Percentiles rank a stretch among this genome's conserved stretches.
These are phyloP conservation scores for Wickerhamiella spandovensis DNA, from an alignment of 805 yeast species.

Conservation along the genomic window DNA sequence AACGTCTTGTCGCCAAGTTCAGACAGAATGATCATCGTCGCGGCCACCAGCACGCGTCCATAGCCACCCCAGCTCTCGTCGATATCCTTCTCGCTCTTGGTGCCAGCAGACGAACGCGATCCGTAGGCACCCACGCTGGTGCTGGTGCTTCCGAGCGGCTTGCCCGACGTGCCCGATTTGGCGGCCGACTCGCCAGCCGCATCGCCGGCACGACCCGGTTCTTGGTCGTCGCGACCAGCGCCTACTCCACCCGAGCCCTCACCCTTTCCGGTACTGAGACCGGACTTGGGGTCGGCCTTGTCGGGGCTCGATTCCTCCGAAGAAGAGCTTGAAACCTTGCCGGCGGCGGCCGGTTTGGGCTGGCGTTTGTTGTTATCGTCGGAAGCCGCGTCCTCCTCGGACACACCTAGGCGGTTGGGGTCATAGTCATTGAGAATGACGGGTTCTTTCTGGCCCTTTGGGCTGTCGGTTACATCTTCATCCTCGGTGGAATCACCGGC, in stretches of 20 bases:
- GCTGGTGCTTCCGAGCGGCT: not conserved
- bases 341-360: conserved; percentile 4
- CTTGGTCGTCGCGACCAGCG: not conserved
- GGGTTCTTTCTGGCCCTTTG: conserved; percentile 8
- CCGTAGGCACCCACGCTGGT: not conserved
- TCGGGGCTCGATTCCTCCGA: conserved; percentile 1
- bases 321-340: not conserved
- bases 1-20: conserved; percentile 98
- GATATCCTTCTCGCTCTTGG: not conserved
- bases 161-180: too few relatives aligned
- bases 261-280: conserved; percentile 7
- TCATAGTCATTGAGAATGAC: conserved; percentile 27
- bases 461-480: conserved; percentile 1
- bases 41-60: conserved; percentile 50
- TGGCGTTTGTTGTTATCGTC: not conserved
- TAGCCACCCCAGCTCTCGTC: not conserved
- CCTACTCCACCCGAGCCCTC: conserved; percentile 9
- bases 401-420: conserved; percentile 24
- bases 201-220: not conserved
- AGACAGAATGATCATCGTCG: conserved; percentile 84
- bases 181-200: not conserved
- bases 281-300: conserved; percentile 4
- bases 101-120: not conserved
- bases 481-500: conserved; percentile 8
- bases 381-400: conserved; percentile 14